These are phyloP conservation scores for Aspergillus sp. DNA, from an alignment of 2,329 filamentous ascomycete genomes.

Conservation along the genomic window DNA sequence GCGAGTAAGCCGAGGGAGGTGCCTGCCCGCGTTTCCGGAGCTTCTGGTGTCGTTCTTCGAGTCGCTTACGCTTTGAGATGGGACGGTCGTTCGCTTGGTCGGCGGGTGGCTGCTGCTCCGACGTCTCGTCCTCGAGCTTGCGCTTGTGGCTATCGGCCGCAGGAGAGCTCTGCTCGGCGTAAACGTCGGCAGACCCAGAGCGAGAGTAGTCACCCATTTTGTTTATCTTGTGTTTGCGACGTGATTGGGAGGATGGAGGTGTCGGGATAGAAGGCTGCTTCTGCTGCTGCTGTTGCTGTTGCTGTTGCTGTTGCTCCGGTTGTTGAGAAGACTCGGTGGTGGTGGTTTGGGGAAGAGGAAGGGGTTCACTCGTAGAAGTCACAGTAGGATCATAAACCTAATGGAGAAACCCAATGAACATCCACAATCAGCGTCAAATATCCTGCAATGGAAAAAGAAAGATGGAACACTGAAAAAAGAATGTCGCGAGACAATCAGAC, in stretches of 20 bases:
- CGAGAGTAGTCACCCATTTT: constrained; percentile 8
- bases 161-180: background rate
- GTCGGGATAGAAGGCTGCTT: background rate
- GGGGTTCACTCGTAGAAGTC: background rate
- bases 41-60: constrained; percentile 43
- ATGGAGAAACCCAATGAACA: no score
- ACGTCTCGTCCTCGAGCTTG: constrained; percentile 29
- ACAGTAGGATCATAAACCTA: background rate
- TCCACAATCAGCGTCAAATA: background rate
- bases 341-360: background rate
- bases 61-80: constrained; percentile 40
- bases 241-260: background rate
- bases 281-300: no score
- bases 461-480: background rate
- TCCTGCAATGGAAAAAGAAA: background rate
- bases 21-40: constrained; percentile 39
- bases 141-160: constrained; percentile 29
- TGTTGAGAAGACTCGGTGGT: background rate
- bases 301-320: no score
- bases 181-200: background rate
- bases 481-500: no score
- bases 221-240: background rate
- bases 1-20: constrained; percentile 43
- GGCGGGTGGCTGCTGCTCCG: constrained; percentile 3
- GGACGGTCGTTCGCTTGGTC: constrained; percentile 32